A percentile compares a stretch with the other conserved stretches of the same genome.
Conservation (phyloP, 495 filamentous ascomycete species). For the Trichoderma asperelloides region DNA sequence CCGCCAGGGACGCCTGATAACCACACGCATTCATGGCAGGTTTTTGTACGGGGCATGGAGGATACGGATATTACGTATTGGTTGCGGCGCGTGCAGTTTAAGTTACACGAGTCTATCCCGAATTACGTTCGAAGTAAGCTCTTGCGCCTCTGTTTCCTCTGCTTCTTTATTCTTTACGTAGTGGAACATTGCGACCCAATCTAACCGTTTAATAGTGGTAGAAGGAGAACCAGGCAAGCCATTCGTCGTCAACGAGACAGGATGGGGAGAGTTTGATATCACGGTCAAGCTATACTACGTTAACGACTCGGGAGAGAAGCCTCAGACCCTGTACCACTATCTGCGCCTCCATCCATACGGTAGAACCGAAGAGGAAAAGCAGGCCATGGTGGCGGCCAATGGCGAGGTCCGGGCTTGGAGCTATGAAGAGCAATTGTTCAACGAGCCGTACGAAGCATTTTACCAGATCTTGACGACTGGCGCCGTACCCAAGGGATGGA, state of each 20-base stretch:
- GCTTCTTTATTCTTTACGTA: not conserved
- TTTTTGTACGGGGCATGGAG: conserved; percentile 81
- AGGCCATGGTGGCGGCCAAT: conserved; percentile 49
- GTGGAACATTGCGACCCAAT: not conserved
- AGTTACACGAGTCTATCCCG: conserved; percentile 89
- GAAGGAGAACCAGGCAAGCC: conserved; percentile 60
- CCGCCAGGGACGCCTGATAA: conserved; percentile 62
- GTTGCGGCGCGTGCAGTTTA: conserved; percentile 95
- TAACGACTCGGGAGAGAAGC: conserved; percentile 76
- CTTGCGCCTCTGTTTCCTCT: not conserved
- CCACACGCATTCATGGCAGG: conserved; percentile 92
- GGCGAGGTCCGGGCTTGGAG: conserved; percentile 63
- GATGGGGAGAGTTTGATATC: conserved; percentile 97
- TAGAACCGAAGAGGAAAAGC: conserved; percentile 59
- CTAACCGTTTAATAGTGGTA: conserved; percentile 24
- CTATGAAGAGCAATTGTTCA: conserved; percentile 91
- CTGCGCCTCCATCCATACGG: conserved; percentile 88
- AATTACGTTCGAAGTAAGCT: conserved; percentile 68
- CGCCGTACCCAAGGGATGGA: conserved; percentile 27
- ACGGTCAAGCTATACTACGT: conserved; percentile 88
- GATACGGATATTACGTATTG: conserved; percentile 87
- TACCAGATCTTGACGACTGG: conserved; percentile 72
- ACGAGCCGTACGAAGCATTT: conserved; percentile 87
- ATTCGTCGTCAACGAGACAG: conserved; percentile 83
- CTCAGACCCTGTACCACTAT: conserved; percentile 82